Base-by-base conservation (phyloP, 1,284 basidiomycete genomes). In the Rugosomyces carneus region DNA sequence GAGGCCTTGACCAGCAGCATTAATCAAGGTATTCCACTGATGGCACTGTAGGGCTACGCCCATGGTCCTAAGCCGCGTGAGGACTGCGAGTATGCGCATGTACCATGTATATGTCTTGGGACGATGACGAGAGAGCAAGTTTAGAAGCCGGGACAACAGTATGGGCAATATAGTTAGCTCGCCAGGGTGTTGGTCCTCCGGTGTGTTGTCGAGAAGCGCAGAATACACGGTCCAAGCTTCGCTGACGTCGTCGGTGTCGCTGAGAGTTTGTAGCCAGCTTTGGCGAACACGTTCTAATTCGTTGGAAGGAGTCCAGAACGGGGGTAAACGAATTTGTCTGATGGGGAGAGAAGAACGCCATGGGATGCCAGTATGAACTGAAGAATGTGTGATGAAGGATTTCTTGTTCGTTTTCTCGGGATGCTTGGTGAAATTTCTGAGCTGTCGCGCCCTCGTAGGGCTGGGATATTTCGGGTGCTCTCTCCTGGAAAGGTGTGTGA, bases 1-100 rank as follows among this genome's bases (percentile, higher is more conserved):
- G 66, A 74, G 78, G 1, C 83, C 82, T 50, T 72, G 76, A n/a
- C 80, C 84, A 0, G 81, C 78, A 59, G 69, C 71, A 55, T 84
- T 72, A 49, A 89, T 76, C 36, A 90, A 70, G 5, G 76, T 67
- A 58, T 89, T 89, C 83, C 86, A 89, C 60, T 89, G 77, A 71
- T 77, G 78, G 11, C 68, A 54, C 49, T 72, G 67, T 29, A 87
- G 60, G 9, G 50, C 64, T 21, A 77, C 81, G 5, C 76, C 79
- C 10, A 65, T 65, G 20, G 64, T 64, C 47, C 73, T 75, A 34
- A 88, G 64, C 26, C 69, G 71, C 35, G 72, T 73, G 49, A 88
- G 56, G 11, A 87, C 75, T 19, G 81, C 74, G 23, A 87, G 67
- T 1, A 89, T 69, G 13, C 76, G 78, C 7, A 81, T 69, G 59